phyloP scores from a whole-genome alignment of 345 rosid species.

The Salix purpurea region DNA sequence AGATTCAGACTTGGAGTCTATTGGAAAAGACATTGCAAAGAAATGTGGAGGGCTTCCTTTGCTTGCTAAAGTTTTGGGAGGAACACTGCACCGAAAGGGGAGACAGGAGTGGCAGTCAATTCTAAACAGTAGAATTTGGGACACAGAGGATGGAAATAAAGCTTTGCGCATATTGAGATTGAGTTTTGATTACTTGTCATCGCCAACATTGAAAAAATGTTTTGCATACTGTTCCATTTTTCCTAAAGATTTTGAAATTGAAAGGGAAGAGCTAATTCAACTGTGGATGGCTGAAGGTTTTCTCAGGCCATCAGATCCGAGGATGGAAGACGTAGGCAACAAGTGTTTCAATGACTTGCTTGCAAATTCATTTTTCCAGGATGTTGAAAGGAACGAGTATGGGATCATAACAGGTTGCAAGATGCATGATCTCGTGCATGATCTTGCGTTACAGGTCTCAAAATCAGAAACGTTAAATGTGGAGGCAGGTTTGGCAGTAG shows the following conservation, averaged over 20 bases:
- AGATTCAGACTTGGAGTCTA: neutral
- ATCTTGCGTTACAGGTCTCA: slow-evolving; percentile 18
- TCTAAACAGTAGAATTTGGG: too few species aligned
- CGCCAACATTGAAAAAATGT: neutral
- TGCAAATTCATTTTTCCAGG: slow-evolving; percentile 25
- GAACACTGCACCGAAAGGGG: too few species aligned
- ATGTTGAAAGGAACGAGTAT: neutral
- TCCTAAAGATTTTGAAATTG: neutral
- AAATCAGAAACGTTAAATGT: neutral
- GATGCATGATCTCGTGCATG: slow-evolving; percentile 6
- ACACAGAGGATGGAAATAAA: too few species aligned
- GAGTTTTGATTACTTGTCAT: slow-evolving; percentile 12
- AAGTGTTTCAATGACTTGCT: slow-evolving; percentile 18
- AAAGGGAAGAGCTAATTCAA: neutral
- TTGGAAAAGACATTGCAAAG: too few species aligned
- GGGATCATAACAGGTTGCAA: slow-evolving; percentile 1
- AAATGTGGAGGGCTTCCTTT: too few species aligned
- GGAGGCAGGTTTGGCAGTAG: neutral
- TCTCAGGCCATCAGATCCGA: neutral
- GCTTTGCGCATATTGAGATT: neutral
- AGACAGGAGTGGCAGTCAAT: too few species aligned
- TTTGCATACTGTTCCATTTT: slow-evolving; percentile 13
- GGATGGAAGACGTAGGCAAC: slow-evolving; percentile 8
- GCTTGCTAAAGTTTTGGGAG: too few species aligned
- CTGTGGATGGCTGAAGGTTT: slow-evolving; percentile 18